These are phyloP conservation scores for Beauveria australis DNA, from an alignment of 2,329 filamentous ascomycete genomes.

Conservation along the genomic window DNA sequence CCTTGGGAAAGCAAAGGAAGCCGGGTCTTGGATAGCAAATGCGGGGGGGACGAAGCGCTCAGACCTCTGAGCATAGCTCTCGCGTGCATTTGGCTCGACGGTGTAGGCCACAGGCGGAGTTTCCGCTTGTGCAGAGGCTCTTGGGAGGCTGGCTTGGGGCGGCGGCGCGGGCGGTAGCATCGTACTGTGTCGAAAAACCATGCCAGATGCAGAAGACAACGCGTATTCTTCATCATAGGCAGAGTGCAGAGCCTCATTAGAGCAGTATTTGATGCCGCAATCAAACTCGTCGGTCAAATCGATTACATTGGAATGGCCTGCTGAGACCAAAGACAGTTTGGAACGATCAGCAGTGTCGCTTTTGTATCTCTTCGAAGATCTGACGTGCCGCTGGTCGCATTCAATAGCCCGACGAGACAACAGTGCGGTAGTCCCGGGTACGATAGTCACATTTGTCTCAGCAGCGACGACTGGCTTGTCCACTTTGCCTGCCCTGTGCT, in stretches of 20 bases:
- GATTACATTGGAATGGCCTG: not conserved
- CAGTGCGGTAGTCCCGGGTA: not conserved
- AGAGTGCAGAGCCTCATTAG: not conserved
- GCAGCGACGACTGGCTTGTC: not conserved
- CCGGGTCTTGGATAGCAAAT: not conserved
- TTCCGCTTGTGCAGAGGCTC: not conserved
- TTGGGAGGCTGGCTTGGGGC: not conserved
- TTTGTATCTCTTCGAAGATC: not conserved
- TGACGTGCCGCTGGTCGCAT: not conserved
- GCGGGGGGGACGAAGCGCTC: too few relatives aligned
- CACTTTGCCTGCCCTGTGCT: not conserved
- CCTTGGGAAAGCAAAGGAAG: not conserved
- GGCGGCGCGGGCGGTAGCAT: not conserved
- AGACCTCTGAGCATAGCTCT: not conserved
- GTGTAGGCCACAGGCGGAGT: too few relatives aligned
- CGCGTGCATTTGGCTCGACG: not conserved
- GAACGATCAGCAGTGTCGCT: not conserved
- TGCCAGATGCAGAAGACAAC: not conserved
- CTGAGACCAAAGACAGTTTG: too few relatives aligned
- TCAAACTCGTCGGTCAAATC: not conserved
- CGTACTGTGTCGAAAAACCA: too few relatives aligned
- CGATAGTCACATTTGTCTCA: not conserved
- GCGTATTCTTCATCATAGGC: not conserved
- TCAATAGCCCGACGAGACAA: not conserved
- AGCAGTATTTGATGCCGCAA: not conserved